A percentile compares a stretch with the other conserved stretches of the same genome.
These are phyloP conservation scores for Cadophora luteo-olivacea DNA, from an alignment of 2,329 filamentous ascomycete species.

Conservation along the genomic window DNA sequence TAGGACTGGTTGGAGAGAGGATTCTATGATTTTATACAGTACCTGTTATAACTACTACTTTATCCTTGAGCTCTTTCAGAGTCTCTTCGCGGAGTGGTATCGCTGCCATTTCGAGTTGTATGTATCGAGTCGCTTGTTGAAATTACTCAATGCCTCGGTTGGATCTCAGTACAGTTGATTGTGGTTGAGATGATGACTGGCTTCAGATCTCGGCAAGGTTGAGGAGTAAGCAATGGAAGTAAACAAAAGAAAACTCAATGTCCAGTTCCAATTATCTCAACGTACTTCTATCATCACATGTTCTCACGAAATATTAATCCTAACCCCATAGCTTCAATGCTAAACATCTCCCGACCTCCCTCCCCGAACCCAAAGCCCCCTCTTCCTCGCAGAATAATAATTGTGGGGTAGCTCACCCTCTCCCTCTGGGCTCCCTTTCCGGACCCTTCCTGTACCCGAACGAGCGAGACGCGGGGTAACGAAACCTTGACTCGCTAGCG, in stretches of 20 bases:
- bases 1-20: too few species aligned
- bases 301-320: too few species aligned
- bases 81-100: slow-evolving; percentile 46
- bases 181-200: neutral
- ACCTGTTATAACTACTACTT: slow-evolving; percentile 15
- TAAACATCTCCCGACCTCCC: neutral
- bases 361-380: neutral
- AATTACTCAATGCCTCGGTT: neutral
- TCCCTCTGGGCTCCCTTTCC: neutral
- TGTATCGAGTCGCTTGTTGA: neutral
- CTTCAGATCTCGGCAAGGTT: neutral
- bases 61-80: slow-evolving; percentile 3
- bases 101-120: slow-evolving; percentile 47
- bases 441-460: neutral
- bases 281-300: too few species aligned
- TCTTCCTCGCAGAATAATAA: neutral
- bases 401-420: slow-evolving; percentile 11
- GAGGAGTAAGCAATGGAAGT: neutral
- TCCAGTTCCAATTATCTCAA: too few species aligned
- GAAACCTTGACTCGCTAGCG: neutral
- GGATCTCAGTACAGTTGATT: too few species aligned
- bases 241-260: slow-evolving; percentile 1
- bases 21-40: too few species aligned
- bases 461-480: neutral
- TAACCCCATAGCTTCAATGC: too few species aligned